Base-by-base conservation (phyloP, 306 rosid species). In the Amphicarpaea edgeworthii region DNA sequence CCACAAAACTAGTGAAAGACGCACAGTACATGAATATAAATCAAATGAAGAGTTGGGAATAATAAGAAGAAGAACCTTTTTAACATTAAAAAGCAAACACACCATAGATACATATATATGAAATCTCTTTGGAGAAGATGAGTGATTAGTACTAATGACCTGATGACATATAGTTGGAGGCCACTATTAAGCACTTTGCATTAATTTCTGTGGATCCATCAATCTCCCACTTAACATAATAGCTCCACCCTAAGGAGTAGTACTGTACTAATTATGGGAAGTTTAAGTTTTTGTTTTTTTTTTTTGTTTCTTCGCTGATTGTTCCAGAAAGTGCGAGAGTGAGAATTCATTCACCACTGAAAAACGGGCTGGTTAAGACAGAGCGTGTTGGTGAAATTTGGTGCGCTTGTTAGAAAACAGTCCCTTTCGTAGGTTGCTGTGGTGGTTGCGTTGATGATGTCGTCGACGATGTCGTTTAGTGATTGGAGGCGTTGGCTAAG, bases 401-500 rank as follows among this genome's bases (percentile, higher is more conserved):
- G 37, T 30, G 37, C 37, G 6, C 37, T 30, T 30, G 7, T 30
- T 30, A 30, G 37, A 30, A 3, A 30, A 30, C 37, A 30, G 37
- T 30, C 37, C 37, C 37, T 30, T 30, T 30, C 37, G 37, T 30
- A 30, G 37, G 37, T 24, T 1, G 28, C 3, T 1, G 28, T 30
- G 37, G 37, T 30, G 37, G 37, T 30, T 30, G 37, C 5, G 37
- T 30, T 30, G 37, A 30, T 30, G 37, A 30, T 30, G 37, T 30
- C 37, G 37, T 30, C 7, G 37, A 30, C 37, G 82, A 47, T 79
- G 68, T 64, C 72, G 28, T 85, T 83, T 0, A 94, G 87, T 4
- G 97, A 91, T 32, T 88, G 83, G 14, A 94, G 85, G 38, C 96
- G 86, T 16, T 91, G 91, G 61, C 74, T 79, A 49, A 94, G 89